Evolutionary conservation across 306 rosid species (phyloP), one percentile per base, ranked within the genome.

Genomic region (Cyamopsis tetragonoloba): DNA sequence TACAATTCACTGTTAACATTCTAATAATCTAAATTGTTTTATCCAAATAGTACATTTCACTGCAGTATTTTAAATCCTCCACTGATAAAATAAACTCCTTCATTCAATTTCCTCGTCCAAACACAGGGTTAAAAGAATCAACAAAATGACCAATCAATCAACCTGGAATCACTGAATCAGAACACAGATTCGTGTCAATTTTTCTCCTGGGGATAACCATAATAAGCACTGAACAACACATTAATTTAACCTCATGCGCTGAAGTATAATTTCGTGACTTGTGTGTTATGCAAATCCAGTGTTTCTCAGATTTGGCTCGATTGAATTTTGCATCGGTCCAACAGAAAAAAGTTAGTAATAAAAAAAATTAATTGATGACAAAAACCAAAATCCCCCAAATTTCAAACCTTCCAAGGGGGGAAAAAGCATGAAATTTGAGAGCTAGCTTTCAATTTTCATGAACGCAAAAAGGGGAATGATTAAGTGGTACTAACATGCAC

Each of bases 101-200:
- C n/a, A n/a, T n/a, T n/a, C n/a, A n/a, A n/a, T n/a, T n/a, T n/a
- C n/a, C n/a, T n/a, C n/a, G n/a, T n/a, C n/a, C n/a, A n/a, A n/a
- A n/a, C n/a, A n/a, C n/a, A 38, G 56, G 0, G 49, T 26, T 26
- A 15, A 14, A 23, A 24, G 19, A 30, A 18, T 37, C 32, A n/a
- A 13, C 58, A 39, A 68, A 67, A 48, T 49, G 56, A 49, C 5
- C 54, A 63, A 70, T 35, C 60, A 72, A 56, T n/a, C n/a, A n/a
- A n/a, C n/a, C n/a, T n/a, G n/a, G n/a, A n/a, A n/a, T n/a, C 19
- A 3, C 4, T 39, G 35, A 59, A 70, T 27, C 46, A 17, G 54
- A 66, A 58, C 43, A 54, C 44, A 77, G 64, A 62, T 77, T 42
- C 23, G 22, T 30, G 60, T 66, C 51, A 58, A 49, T 39, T 14